Conservation (phyloP, 192 early-diverging fungal genomes). For the Chytriomyces confervae region DNA sequence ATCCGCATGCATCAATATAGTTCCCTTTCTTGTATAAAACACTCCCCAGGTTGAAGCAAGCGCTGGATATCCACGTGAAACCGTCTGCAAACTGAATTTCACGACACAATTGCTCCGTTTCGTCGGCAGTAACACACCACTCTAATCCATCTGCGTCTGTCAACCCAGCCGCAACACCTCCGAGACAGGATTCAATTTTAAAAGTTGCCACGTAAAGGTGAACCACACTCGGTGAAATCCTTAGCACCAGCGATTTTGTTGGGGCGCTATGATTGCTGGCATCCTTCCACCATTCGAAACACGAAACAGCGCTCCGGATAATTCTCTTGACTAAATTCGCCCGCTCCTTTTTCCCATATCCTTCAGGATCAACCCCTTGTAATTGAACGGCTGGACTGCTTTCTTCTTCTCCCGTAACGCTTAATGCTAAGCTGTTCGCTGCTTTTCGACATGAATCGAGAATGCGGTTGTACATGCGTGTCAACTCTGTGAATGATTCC, state of each 20-base stretch:
- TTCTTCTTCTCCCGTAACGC: not conserved
- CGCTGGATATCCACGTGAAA: slow-evolving; percentile 56
- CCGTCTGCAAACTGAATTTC: slow-evolving; percentile 48
- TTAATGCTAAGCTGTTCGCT: not conserved
- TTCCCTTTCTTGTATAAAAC: slow-evolving; percentile 35
- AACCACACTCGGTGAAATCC: not conserved
- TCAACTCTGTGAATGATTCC: slow-evolving; percentile 1
- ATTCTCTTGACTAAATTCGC: not conserved
- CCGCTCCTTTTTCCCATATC: not conserved
- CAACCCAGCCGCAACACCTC: not conserved
- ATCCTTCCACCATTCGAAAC: slow-evolving; percentile 19
- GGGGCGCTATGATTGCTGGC: not conserved
- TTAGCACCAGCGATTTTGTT: not conserved
- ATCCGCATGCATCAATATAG: slow-evolving; percentile 4
- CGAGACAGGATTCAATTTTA: not conserved
- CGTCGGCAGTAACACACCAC: too few relatives aligned
- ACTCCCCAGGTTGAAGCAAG: slow-evolving; percentile 58
- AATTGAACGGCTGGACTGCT: not conserved
- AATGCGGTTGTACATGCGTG: slow-evolving; percentile 6
- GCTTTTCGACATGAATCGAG: slow-evolving; percentile 8
- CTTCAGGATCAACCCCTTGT: not conserved
- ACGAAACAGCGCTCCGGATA: not conserved
- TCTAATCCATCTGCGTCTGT: too few relatives aligned
- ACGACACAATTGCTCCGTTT: slow-evolving; percentile 25
- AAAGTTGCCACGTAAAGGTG: slow-evolving; percentile 29